phyloP scores from a whole-genome alignment of 495 filamentous ascomycete genomes.

The Trichoderma parareesei region DNA sequence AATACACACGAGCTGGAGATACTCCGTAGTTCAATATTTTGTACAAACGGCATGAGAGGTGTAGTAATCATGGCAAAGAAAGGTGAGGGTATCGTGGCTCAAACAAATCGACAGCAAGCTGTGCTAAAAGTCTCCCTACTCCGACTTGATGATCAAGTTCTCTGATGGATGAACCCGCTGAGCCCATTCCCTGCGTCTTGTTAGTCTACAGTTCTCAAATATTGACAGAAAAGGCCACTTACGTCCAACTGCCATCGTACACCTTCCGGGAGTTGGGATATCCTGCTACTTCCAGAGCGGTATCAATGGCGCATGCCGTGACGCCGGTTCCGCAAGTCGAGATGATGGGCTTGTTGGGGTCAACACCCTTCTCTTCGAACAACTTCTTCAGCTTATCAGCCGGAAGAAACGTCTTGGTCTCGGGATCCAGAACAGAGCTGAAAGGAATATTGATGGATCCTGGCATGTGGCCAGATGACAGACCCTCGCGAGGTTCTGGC shows the following conservation, averaged over 20 bases:
- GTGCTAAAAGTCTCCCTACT: conserved; percentile 10
- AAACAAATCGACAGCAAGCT: not conserved
- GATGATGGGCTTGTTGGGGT: conserved; percentile 79
- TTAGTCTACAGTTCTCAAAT: conserved; percentile 14
- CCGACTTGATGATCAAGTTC: conserved; percentile 28
- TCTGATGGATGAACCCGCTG: conserved; percentile 45
- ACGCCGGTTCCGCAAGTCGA: conserved; percentile 89
- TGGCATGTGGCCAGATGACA: conserved; percentile 90
- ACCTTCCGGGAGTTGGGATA: conserved; percentile 62
- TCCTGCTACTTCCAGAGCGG: conserved; percentile 71
- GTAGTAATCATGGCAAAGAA: not conserved
- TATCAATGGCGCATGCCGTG: conserved; percentile 87
- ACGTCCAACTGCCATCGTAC: conserved; percentile 99
- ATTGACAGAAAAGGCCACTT: conserved; percentile 35
- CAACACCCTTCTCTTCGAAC: conserved; percentile 69
- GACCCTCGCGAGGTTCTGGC: conserved; percentile 76
- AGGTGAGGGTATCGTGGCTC: conserved; percentile 9
- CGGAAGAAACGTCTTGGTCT: conserved; percentile 72
- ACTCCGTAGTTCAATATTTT: conserved; percentile 5
- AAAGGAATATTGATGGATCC: conserved; percentile 79
- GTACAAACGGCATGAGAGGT: not conserved
- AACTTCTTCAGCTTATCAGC: conserved; percentile 60
- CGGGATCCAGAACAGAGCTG: conserved; percentile 67
- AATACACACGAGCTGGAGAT: not conserved
- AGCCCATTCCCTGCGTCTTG: conserved; percentile 57